phyloP scores from a whole-genome alignment of 768 basidiomycete species.

The Lactarius trivialis region DNA sequence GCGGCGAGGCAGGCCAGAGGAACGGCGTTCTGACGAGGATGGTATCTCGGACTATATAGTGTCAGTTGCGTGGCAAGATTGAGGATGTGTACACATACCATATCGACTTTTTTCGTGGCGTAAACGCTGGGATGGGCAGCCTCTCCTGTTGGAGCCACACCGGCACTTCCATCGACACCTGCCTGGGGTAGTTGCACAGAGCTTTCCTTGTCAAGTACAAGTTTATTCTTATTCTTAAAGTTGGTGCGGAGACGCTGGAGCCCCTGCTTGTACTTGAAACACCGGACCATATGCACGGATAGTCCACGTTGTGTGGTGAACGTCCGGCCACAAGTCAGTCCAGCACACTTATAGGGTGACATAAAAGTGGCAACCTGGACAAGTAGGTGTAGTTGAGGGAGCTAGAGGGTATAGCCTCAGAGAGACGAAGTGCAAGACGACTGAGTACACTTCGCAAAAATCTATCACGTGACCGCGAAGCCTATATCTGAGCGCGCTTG shows the following conservation, averaged over 20 bases:
- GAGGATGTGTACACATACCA: not conserved
- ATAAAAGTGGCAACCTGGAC: not conserved
- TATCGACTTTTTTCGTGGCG: not conserved
- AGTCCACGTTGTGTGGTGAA: not conserved
- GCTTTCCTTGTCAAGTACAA: not conserved
- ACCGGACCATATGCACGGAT: not conserved
- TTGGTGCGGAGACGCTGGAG: not conserved
- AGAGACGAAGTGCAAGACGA: too few relatives aligned
- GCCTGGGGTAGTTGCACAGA: not conserved
- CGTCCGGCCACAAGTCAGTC: not conserved
- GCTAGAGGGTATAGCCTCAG: too few relatives aligned
- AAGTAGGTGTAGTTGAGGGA: too few relatives aligned
- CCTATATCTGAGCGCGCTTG: too few relatives aligned
- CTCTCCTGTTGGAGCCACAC: too few relatives aligned
- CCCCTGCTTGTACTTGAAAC: not conserved
- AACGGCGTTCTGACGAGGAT: not conserved
- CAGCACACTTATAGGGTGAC: not conserved
- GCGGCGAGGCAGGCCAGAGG: not conserved
- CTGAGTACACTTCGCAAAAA: too few relatives aligned
- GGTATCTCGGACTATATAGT: not conserved
- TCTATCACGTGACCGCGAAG: too few relatives aligned
- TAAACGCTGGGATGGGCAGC: not conserved
- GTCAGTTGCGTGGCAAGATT: not conserved
- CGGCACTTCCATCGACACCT: not conserved
- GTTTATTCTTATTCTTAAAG: not conserved